Conservation (phyloP, 2,329 filamentous ascomycete species). For the Colletotrichum incanum region DNA sequence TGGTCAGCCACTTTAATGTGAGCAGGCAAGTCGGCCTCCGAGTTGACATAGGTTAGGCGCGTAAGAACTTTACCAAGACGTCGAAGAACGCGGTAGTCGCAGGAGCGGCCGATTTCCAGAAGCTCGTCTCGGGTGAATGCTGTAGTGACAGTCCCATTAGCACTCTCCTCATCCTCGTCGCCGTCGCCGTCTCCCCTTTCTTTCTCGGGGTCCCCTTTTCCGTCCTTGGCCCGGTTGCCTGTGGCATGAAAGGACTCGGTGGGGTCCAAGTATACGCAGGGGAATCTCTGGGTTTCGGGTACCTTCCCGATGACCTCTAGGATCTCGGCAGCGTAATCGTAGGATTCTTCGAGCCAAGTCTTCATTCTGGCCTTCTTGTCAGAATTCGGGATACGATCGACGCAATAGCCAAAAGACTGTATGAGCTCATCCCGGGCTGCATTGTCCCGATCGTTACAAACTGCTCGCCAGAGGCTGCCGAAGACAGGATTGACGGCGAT, state of each 20-base stretch:
- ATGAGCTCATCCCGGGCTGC: slow-evolving; percentile 59
- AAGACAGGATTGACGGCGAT: slow-evolving; percentile 67
- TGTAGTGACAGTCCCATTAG: slow-evolving; percentile 48
- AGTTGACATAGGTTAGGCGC: slow-evolving; percentile 60
- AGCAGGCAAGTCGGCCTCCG: slow-evolving; percentile 57
- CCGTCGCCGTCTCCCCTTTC: slow-evolving; percentile 33
- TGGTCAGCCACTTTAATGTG: slow-evolving; percentile 56
- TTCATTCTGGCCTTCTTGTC: slow-evolving; percentile 59
- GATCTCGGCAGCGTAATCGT: slow-evolving; percentile 64
- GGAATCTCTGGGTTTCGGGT: slow-evolving; percentile 57
- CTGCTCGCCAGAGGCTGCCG: slow-evolving; percentile 63
- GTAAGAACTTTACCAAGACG: slow-evolving; percentile 64
- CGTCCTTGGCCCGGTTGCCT: neutral
- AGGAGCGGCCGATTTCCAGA: slow-evolving; percentile 67
- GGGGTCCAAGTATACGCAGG: slow-evolving; percentile 66
- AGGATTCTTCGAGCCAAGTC: slow-evolving; percentile 66
- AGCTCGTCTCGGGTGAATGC: slow-evolving; percentile 62
- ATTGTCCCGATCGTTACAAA: slow-evolving; percentile 63
- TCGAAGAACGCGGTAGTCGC: slow-evolving; percentile 62
- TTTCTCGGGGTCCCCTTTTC: neutral
- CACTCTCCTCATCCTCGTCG: slow-evolving; percentile 46
- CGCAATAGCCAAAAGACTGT: slow-evolving; percentile 57
- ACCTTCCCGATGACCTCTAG: slow-evolving; percentile 55
- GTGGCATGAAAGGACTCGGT: slow-evolving; percentile 56
- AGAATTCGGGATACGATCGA: slow-evolving; percentile 53